A percentile compares a stretch with the other conserved stretches of the same genome.
Evolutionary conservation across 495 filamentous ascomycete genomes (phyloP).

Genomic region (Oidiodendron maius): DNA sequence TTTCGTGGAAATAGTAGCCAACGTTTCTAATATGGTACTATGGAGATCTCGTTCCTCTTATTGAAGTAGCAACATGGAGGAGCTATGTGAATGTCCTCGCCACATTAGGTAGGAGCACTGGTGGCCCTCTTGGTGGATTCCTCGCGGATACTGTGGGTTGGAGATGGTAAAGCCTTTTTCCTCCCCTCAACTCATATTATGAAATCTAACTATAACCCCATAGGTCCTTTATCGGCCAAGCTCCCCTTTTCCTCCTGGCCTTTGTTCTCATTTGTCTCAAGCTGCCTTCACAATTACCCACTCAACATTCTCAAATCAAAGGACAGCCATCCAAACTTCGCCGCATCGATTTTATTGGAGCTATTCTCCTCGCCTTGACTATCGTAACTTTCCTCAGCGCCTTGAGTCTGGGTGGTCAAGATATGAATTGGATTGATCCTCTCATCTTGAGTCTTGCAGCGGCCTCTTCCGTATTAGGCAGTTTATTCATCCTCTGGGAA

Average conservation of each 20-base stretch:
- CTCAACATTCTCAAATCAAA: conserved; percentile 35
- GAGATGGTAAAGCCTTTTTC: conserved; percentile 56
- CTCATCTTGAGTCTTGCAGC: conserved; percentile 22
- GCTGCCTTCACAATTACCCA: conserved; percentile 48
- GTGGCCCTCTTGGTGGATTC: conserved; percentile 72
- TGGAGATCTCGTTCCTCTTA: conserved; percentile 48
- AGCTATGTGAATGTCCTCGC: conserved; percentile 79
- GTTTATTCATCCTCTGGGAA: conserved; percentile 47
- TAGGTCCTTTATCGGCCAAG: conserved; percentile 69
- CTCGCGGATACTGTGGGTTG: conserved; percentile 73
- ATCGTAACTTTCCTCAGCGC: conserved; percentile 44
- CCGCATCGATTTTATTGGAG: conserved; percentile 78
- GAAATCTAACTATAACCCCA: conserved; percentile 1
- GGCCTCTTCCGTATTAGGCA: conserved; percentile 28
- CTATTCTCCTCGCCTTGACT: conserved; percentile 60
- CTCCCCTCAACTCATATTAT: neutral
- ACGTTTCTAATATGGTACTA: no score
- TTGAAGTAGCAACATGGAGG: conserved; percentile 77
- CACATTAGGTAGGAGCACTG: conserved; percentile 60
- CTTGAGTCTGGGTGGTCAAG: conserved; percentile 52
- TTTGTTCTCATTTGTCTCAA: conserved; percentile 60
- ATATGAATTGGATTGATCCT: conserved; percentile 45
- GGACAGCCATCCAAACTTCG: conserved; percentile 52
- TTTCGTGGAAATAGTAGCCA: no score
- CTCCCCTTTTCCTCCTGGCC: conserved; percentile 63